Conservation (phyloP, 2,329 filamentous ascomycete species). For the Aureobasidium sp. region DNA sequence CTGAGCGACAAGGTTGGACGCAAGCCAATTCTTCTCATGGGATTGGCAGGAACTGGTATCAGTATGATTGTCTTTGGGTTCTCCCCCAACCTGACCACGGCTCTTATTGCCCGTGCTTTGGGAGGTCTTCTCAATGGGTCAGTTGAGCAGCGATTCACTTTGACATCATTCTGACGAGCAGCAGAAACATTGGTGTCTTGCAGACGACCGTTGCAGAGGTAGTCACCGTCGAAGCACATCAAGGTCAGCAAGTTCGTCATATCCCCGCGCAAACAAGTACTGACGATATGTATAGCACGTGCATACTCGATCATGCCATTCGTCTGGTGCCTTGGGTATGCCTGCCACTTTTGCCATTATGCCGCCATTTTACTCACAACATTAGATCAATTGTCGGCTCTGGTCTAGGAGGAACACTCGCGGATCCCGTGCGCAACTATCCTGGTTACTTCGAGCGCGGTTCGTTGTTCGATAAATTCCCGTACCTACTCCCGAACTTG, state of each 20-base stretch:
- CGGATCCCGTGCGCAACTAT: constrained; percentile 76
- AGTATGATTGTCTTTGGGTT: constrained; percentile 94
- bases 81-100: constrained; percentile 68
- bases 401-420: constrained; percentile 80
- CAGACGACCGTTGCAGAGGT: constrained; percentile 94
- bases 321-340: constrained; percentile 87
- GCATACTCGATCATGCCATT: constrained; percentile 98
- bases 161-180: background rate
- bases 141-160: constrained; percentile 24
- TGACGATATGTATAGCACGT: constrained; percentile 50
- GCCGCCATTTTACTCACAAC: constrained; percentile 18
- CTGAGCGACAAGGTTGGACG: constrained; percentile 86
- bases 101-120: constrained; percentile 76
- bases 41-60: constrained; percentile 81
- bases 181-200: constrained; percentile 83
- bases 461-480: constrained; percentile 75
- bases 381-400: constrained; percentile 80
- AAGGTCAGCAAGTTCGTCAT: constrained; percentile 50
- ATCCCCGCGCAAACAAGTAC: background rate
- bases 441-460: constrained; percentile 62
- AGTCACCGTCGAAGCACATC: constrained; percentile 85
- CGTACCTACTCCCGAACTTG: constrained; percentile 87
- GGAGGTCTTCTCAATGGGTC: constrained; percentile 90
- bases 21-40: constrained; percentile 83
- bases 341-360: constrained; percentile 22